Evolutionary conservation across 2,329 filamentous ascomycete genomes (phyloP).

Genomic region (Colletotrichum limetticola): DNA sequence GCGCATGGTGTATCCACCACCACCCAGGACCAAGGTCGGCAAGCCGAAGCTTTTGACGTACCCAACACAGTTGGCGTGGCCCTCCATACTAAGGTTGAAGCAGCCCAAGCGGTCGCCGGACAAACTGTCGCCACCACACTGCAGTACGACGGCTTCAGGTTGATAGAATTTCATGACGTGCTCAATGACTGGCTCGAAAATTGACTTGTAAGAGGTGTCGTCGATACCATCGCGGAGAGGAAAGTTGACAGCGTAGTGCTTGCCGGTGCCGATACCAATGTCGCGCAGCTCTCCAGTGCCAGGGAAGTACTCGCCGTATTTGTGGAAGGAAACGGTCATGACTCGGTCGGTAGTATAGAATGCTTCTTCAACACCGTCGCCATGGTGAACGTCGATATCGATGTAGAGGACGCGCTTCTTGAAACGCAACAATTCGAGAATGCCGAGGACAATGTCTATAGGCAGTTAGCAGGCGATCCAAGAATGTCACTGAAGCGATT

Average conservation of each 20-base stretch:
- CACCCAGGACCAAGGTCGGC: constrained; percentile 91
- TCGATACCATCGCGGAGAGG: constrained; percentile 93
- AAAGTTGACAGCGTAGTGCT: constrained; percentile 91
- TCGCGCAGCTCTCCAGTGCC: constrained; percentile 89
- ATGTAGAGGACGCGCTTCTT: constrained; percentile 98
- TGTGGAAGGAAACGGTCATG: constrained; percentile 94
- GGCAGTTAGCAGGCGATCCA: background rate
- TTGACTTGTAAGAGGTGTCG: constrained; percentile 86
- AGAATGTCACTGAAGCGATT: too few relatives aligned
- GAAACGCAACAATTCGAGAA: constrained; percentile 89
- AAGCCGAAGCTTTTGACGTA: constrained; percentile 88
- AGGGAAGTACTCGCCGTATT: constrained; percentile 96
- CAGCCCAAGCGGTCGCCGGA: constrained; percentile 94
- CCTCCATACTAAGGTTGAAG: constrained; percentile 97
- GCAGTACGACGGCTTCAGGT: constrained; percentile 91
- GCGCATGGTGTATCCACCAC: constrained; percentile 95
- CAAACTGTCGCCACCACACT: constrained; percentile 94
- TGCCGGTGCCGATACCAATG: constrained; percentile 87
- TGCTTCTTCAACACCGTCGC: constrained; percentile 91
- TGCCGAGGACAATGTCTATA: constrained; percentile 92
- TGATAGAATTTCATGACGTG: constrained; percentile 89
- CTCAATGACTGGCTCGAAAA: constrained; percentile 91
- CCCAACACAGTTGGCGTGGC: constrained; percentile 92
- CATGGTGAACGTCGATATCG: constrained; percentile 94
- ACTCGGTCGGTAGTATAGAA: constrained; percentile 94